Evolutionary conservation across 352 stramenopile genomes (phyloP).

Genomic region (Phytophthora agathidicida): DNA sequence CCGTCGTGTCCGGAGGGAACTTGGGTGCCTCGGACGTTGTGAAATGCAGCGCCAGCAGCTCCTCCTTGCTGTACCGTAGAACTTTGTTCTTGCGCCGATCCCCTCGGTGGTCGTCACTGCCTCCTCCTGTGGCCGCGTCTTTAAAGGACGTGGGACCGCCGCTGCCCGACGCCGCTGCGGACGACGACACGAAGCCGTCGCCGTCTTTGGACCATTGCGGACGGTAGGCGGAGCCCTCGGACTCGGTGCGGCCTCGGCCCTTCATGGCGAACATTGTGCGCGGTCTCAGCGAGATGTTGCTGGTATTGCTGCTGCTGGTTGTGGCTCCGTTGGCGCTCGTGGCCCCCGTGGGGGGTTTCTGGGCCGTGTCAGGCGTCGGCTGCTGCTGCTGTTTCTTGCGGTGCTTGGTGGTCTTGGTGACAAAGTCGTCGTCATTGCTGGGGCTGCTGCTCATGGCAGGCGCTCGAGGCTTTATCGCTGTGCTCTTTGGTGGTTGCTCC

Average conservation of each 20-base stretch:
- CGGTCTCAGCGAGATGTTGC: slow-evolving; percentile 74
- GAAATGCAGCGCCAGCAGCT: slow-evolving; percentile 77
- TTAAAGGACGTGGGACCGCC: slow-evolving; percentile 37
- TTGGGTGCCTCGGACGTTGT: slow-evolving; percentile 50
- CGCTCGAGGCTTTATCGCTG: slow-evolving; percentile 9
- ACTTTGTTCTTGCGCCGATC: slow-evolving; percentile 83
- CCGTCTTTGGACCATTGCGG: slow-evolving; percentile 89
- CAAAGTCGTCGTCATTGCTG: slow-evolving; percentile 71
- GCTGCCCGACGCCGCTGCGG: slow-evolving; percentile 18
- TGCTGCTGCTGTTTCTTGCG: slow-evolving; percentile 60
- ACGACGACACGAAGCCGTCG: slow-evolving; percentile 74
- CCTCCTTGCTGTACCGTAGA: slow-evolving; percentile 81
- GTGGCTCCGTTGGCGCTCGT: background rate
- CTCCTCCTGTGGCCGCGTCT: slow-evolving; percentile 40
- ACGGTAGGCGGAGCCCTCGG: slow-evolving; percentile 70
- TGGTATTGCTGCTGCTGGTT: slow-evolving; percentile 12
- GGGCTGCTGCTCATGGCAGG: slow-evolving; percentile 38
- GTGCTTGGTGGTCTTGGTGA: slow-evolving; percentile 78
- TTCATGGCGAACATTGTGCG: slow-evolving; percentile 92
- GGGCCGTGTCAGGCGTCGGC: slow-evolving; percentile 13
- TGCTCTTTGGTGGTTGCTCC: slow-evolving; percentile 16
- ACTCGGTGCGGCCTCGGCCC: slow-evolving; percentile 73
- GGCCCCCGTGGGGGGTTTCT: slow-evolving; percentile 26
- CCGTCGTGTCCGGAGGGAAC: slow-evolving; percentile 67
- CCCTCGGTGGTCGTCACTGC: slow-evolving; percentile 29